Conservation (phyloP, 2,329 filamentous ascomycete species). For the Beauveria caledonica region DNA sequence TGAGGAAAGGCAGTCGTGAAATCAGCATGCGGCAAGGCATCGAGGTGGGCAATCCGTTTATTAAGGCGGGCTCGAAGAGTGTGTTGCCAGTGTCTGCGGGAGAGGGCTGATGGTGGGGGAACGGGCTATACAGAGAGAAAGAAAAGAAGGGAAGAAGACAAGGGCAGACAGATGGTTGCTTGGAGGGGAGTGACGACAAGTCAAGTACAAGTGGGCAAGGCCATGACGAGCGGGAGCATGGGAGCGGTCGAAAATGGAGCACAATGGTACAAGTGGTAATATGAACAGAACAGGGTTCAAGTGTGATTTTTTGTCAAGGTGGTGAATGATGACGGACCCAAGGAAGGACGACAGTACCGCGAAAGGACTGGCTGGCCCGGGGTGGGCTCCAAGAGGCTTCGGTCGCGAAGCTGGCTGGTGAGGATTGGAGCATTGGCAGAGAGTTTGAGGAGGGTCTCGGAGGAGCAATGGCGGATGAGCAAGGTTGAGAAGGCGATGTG, state of each 20-base stretch:
- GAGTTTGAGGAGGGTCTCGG: conserved; percentile 14
- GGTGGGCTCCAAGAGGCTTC: conserved; percentile 1
- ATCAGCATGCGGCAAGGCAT: background rate
- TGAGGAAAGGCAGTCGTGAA: background rate
- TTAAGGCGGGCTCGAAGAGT: background rate
- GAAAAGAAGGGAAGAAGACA: background rate
- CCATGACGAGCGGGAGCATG: background rate
- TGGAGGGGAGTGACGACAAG: background rate
- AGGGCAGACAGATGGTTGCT: background rate
- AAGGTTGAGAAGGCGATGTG: conserved; percentile 9
- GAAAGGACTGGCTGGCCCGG: conserved; percentile 4
- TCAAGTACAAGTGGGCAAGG: background rate
- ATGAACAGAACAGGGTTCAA: background rate
- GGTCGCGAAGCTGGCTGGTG: conserved; percentile 9
- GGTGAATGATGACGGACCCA: background rate
- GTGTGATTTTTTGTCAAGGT: background rate
- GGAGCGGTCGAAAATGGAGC: background rate
- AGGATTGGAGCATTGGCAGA: conserved; percentile 2
- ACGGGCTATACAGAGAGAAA: background rate
- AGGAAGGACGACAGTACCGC: background rate
- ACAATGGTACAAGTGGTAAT: background rate
- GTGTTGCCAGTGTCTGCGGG: background rate
- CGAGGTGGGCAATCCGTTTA: background rate
- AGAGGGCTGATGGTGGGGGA: background rate
- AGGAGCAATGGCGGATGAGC: conserved; percentile 10